Conservation (phyloP, 2,329 filamentous ascomycete genomes). For the Clathrospora elynae region DNA sequence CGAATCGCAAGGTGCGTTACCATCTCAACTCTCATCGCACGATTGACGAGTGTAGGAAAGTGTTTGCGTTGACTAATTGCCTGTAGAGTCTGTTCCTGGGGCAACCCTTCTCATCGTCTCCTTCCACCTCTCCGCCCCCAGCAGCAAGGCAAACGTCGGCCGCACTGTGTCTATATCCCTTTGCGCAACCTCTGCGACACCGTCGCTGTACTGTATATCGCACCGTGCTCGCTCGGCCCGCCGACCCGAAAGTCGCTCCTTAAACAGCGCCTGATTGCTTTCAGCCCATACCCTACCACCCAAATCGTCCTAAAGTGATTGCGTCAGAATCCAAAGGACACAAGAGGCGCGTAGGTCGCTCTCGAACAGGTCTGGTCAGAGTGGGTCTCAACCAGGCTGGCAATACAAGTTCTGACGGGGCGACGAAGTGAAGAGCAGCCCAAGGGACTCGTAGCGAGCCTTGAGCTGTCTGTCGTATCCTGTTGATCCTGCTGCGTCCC, state of each 20-base stretch:
- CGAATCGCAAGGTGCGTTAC: slow-evolving; percentile 19
- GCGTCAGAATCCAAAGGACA: neutral
- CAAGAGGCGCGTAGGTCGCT: neutral
- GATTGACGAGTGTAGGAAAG: neutral
- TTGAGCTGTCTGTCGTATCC: neutral
- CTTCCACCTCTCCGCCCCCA: slow-evolving; percentile 9
- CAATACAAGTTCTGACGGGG: neutral
- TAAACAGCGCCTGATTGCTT: neutral
- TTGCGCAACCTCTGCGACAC: neutral
- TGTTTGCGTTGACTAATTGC: slow-evolving; percentile 25
- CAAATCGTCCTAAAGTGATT: no score
- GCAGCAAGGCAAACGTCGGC: slow-evolving; percentile 28
- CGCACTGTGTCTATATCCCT: slow-evolving; percentile 12
- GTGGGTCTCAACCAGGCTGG: neutral
- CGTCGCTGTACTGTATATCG: slow-evolving; percentile 8
- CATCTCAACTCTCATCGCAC: slow-evolving; percentile 14
- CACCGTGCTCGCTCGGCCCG: neutral
- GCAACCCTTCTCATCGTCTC: slow-evolving; percentile 29
- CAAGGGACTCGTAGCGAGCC: neutral
- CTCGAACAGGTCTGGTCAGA: neutral
- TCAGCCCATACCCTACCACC: neutral
- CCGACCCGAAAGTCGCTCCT: neutral
- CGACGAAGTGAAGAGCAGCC: no score
- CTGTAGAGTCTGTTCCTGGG: slow-evolving; percentile 24
- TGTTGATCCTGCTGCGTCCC: slow-evolving; percentile 17